Evolutionary conservation across 441 rosid genomes (phyloP), one percentile per base, ranked within the genome.

Genomic region (Eruca vesicaria): DNA sequence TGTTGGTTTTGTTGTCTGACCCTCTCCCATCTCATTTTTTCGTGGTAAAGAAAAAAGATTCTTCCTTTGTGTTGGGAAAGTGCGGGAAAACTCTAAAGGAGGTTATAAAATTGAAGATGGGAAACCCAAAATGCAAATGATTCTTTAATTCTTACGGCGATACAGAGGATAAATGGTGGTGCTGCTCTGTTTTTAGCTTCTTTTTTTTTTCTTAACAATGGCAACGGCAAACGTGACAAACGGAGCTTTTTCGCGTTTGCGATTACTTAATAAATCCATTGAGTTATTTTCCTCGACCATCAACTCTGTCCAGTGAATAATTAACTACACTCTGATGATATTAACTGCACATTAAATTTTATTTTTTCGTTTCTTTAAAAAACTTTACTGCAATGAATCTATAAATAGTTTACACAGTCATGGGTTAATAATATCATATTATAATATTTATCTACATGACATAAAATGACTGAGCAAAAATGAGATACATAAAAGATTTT

Each of bases 1-100:
- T 35, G 77, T 7, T 52, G 81, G 21, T 65, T 45, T n/a, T 43
- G 57, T 9, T 6, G 71, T 74, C 56, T 78, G 74, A 85, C 81
- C 75, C 82, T 88, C 79, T 90, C 97, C 98, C 98, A 93, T 82
- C 91, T 91, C 98, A 93, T 93, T 78, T 3, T 28, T 66, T 63
- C n/a, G 38, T 23, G 36, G 21, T 0, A 48, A 63, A 64, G 20
- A 32, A 36, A 55, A 64, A 23, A 18, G 20, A 59, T 59, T 29
- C 29, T 70, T 60, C 45, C 45, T 59, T 45, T 38, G 55, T 52
- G 67, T 65, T 31, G 35, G 29, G 73, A 79, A 64, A 82, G 69
- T 76, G 79, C 33, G 69, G 69, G 81, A 76, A 72, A 78, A 59
- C 45, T 38, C 29, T 36, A 41, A n/a, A 38, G 72, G 45, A 71